Base-by-base conservation (phyloP, 2,329 filamentous ascomycete genomes). In the Diaporthe sp. region DNA sequence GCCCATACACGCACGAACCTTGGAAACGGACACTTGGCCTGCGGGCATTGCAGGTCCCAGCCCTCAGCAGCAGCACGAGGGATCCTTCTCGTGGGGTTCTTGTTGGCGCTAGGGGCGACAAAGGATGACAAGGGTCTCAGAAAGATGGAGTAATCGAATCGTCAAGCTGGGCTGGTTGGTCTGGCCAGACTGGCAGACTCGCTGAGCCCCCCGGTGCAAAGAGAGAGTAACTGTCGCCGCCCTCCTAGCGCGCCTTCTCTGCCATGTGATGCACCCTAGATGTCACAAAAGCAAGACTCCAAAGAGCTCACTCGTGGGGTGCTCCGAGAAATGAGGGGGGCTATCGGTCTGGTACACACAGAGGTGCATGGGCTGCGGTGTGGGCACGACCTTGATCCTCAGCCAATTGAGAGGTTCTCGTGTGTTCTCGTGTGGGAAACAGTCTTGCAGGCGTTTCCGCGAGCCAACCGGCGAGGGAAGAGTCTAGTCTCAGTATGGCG, bases 401-500 rank as follows among this genome's bases (percentile, higher is more conserved):
- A 70, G 22, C 75, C 73, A 76, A 75, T 76, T 39, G 67, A 44
- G 51, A 49, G 37, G 58, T 46, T 59, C 49, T 58, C 57, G 42
- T 53, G 46, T 55, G 46, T 49, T 49, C 44, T 61, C 59, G 65
- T 31, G 62, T 53, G 65, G 59, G 17, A 28, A 10, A 19, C n/a
- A 31, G 6, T 28, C 57, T 34, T 39, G 67, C 72, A 55, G 72
- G 22, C 58, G n/a, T 53, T 76, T 57, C 53, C 51, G 68, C 55
- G 46, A 71, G 72, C 28, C 57, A 51, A 58, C 31, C 31, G 34
- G 53, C 46, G 28, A 57, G 53, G 25, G 9, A 28, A 49, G 46
- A n/a, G 55, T 55, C 28, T 70, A 22, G 70, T 59, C 51, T 62
- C 59, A 39, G 61, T 42, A 76, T 75, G 73, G 75, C 75, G 73